Base-by-base conservation (phyloP, 169 alveolate species). In the Eimeria acervulina region DNA sequence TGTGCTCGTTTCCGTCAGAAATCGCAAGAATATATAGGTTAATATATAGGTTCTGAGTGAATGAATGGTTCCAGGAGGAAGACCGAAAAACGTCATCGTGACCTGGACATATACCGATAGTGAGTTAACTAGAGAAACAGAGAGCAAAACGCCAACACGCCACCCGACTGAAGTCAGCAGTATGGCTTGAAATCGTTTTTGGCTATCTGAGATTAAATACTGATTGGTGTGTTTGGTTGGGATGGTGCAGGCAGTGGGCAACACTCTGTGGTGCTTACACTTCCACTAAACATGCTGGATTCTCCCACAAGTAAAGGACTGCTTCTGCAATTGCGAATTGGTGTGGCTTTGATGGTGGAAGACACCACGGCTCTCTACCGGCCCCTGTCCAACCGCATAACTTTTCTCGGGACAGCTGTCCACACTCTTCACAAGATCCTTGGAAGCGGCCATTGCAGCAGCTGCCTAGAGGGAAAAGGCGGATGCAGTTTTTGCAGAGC, bases 401-500 rank as follows among this genome's bases (percentile, higher is more conserved):
- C 83, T 1, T 59, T 87, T 44, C 63, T 63, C 66, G 94, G 94
- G 61, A 87, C 94, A 33, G 94, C 94, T 38, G 31, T 87, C 31
- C 66, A 63, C n/a, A 87, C 94, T 2, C 94, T 87, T 23, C 17
- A 63, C 94, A 87, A 87, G 63, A 87, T 87, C 40, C 81, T 87
- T 13, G 80, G 38, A 38, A 87, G 94, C 63, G 94, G 94, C 23
- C 94, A 87, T 36, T 87, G 94, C 66, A 63, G 51, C 81, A 87
- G 83, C 44, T 87, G 94, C 81, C 61, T 66, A 23, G 83, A 63
- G 0, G 83, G 83, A 28, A 87, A 38, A 1, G 42, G n/a, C 3
- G 76, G 17, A 33, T 87, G 94, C 63, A 87, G 44, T 47, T 87
- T 87, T 51, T 87, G 94, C 94, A 36, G 83, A 36, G 94, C 94